phyloP scores from a whole-genome alignment of 352 stramenopile genomes.

The Phytophthora cactorum region DNA sequence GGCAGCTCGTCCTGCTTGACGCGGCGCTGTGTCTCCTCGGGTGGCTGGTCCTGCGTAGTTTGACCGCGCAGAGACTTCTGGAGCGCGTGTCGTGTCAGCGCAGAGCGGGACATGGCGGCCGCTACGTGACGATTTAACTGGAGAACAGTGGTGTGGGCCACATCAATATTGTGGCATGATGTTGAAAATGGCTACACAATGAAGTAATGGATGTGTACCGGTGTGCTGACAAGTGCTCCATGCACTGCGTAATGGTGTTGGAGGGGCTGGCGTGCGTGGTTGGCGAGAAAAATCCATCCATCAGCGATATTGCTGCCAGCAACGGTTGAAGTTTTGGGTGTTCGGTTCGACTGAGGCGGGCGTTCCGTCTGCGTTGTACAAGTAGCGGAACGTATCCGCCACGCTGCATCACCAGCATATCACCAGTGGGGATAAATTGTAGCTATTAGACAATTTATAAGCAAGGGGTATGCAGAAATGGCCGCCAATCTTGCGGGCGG shows the following conservation, averaged over 20 bases:
- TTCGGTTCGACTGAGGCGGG: constrained; percentile 26
- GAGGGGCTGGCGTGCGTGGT: constrained; percentile 13
- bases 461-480: constrained; percentile 12
- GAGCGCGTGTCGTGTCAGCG: constrained; percentile 67
- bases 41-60: constrained; percentile 30
- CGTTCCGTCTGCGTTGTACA: constrained; percentile 12
- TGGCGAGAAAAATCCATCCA: neutral
- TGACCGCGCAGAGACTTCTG: constrained; percentile 65
- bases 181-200: neutral
- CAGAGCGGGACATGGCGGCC: constrained; percentile 74
- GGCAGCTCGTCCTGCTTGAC: constrained; percentile 83
- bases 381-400: neutral
- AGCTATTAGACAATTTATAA: no score
- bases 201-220: no score
- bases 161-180: neutral
- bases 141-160: neutral
- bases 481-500: constrained; percentile 14
- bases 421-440: neutral
- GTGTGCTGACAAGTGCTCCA: neutral
- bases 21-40: constrained; percentile 56
- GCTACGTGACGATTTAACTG: neutral
- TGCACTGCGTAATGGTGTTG: neutral
- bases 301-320: no score
- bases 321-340: constrained; percentile 5
- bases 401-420: neutral